A percentile compares a stretch with the other conserved stretches of the same genome.
phyloP scores from a whole-genome alignment of 805 yeast genomes.

The Saccharomyces cerevisiae region DNA sequence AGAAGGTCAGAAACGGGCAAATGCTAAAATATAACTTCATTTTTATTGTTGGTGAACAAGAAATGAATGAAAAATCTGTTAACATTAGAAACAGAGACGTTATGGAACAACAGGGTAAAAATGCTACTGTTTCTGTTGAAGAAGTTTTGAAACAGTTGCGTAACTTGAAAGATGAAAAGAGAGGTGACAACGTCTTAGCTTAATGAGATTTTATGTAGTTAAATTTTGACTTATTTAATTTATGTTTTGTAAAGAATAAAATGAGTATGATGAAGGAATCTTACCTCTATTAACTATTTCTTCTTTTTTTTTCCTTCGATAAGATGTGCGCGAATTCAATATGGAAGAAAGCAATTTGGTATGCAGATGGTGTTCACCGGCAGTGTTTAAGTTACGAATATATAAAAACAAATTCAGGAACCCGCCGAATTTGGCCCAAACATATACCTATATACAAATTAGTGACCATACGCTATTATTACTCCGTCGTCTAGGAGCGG shows the following conservation, averaged over 20 bases:
- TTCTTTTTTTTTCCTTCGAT: too few species aligned
- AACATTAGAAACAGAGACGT: slow-evolving; percentile 96
- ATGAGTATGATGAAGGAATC: background rate
- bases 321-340: background rate
- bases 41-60: slow-evolving; percentile 95
- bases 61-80: slow-evolving; percentile 68
- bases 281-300: background rate
- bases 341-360: background rate
- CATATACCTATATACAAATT: background rate
- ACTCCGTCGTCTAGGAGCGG: background rate
- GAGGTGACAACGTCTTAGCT: slow-evolving; percentile 53
- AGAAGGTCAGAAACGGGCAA: slow-evolving; percentile 97
- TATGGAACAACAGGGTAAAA: slow-evolving; percentile 85
- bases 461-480: background rate
- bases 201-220: slow-evolving; percentile 9
- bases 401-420: background rate
- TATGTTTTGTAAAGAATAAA: background rate
- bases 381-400: background rate
- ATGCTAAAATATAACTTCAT: slow-evolving; percentile 89
- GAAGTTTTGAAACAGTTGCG: slow-evolving; percentile 63
- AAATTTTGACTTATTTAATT: background rate
- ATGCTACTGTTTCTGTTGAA: slow-evolving; percentile 67
- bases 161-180: slow-evolving; percentile 62
- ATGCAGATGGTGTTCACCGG: background rate
- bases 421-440: background rate